Base-by-base conservation (phyloP, 23 red algal species). In the Cyanidium caldarium region DNA sequence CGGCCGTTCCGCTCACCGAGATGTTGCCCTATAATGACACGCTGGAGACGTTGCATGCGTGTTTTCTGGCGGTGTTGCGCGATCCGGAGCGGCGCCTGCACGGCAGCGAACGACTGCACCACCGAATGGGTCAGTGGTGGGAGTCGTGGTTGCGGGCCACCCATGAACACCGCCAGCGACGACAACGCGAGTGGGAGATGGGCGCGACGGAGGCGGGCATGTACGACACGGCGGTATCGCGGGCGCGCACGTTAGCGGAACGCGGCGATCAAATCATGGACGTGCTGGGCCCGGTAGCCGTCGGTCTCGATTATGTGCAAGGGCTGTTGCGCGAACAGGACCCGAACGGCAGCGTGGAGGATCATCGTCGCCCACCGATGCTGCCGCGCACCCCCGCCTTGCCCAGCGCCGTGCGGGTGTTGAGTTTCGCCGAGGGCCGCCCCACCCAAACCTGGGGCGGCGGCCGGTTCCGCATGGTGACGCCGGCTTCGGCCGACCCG, bases 1-100 rank as follows among this genome's bases (percentile, higher is more conserved):
- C 70, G 33, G 46, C 70, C 1, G 42, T 46, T 31, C 45, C 70
- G n/a, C 35, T 75, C 2, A n/a, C 36, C 31, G 70, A 75, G 19
- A n/a, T 75, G 10, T 46, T 61, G 12, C 70, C 70, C 3, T 56
- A 61, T 46, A 61, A 56, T 26, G 41, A 42, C 1, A 51, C 35
- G 40, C 23, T 75, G 29, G 46, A 61, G 25, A 61, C 38, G 35
- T 26, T 75, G 41, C 46, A 75, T 28, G 29, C 36, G 38, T 1
- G 37, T 17, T 75, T 75, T n/a, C 37, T 61, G 35, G 17, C 33
- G 31, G 2, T 75, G 1, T 25, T 75, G 13, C 10, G 51, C 7
- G n/a, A 61, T 25, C 51, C 51, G n/a, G 19, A 28, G 19, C 51
- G 51, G 21, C 10, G 31, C 7, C 51, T 61, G 13, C 13, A 28